phyloP scores from a whole-genome alignment of 164 flowering plant genomes.

The Macadamia tetraphylla region DNA sequence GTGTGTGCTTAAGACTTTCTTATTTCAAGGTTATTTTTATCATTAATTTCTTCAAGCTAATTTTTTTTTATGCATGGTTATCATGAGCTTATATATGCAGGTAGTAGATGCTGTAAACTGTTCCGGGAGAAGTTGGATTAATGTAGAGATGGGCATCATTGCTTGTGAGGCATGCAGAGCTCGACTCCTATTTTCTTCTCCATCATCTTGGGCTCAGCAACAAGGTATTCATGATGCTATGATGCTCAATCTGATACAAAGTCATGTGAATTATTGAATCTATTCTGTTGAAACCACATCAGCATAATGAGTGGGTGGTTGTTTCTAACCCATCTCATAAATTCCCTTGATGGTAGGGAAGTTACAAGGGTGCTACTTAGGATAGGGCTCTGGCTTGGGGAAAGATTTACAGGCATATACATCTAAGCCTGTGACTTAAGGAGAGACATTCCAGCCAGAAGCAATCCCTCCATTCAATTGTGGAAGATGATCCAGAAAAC shows the following conservation, averaged over 20 bases:
- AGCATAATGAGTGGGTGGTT: too few relatives aligned
- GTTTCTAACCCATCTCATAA: too few relatives aligned
- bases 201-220: conserved; percentile 72
- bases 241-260: not conserved
- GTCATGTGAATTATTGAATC: not conserved
- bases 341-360: too few relatives aligned
- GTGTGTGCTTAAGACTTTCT: not conserved
- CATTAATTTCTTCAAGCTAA: not conserved
- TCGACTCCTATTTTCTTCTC: conserved; percentile 83
- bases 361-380: too few relatives aligned
- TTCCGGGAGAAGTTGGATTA: conserved; percentile 96
- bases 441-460: too few relatives aligned
- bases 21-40: not conserved
- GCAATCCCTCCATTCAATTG: too few relatives aligned
- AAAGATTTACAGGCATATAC: too few relatives aligned
- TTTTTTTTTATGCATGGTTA: not conserved
- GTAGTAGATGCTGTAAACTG: conserved; percentile 85
- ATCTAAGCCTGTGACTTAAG: too few relatives aligned
- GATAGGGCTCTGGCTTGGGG: too few relatives aligned
- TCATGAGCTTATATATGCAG: conserved; percentile 26
- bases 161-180: conserved; percentile 89
- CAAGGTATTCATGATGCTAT: conserved; percentile 49
- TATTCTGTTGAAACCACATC: not conserved
- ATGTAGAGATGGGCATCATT: conserved; percentile 76
- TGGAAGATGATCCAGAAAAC: too few relatives aligned